Percentiles rank a stretch among this genome's conserved stretches.
phyloP scores from a whole-genome alignment of 2,329 filamentous ascomycete species.

The Paraphoma chrysanthemicola region DNA sequence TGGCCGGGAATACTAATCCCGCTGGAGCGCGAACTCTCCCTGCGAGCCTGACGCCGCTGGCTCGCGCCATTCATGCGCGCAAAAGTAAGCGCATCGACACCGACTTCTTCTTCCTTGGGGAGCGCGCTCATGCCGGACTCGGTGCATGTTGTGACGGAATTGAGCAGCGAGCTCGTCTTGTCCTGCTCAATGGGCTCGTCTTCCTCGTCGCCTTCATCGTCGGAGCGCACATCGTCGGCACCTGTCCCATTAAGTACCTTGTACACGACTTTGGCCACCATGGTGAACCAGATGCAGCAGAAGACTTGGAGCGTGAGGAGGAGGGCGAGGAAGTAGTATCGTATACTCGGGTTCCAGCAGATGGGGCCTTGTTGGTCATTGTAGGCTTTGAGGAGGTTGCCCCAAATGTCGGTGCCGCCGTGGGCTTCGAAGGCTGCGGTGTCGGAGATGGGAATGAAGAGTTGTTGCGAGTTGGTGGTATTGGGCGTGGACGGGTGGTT shows the following conservation, averaged over 20 bases:
- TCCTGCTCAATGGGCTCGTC: conserved; percentile 47
- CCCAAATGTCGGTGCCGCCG: conserved; percentile 52
- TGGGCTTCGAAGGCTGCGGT: conserved; percentile 44
- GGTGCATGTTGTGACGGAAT: conserved; percentile 35
- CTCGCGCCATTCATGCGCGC: conserved; percentile 53
- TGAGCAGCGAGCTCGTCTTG: conserved; percentile 26
- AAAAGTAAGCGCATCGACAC: conserved; percentile 73
- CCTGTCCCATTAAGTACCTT: conserved; percentile 77
- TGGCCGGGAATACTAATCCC: conserved; percentile 71
- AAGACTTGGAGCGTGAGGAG: conserved; percentile 81
- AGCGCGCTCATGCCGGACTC: conserved; percentile 38
- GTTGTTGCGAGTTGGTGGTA: conserved; percentile 41
- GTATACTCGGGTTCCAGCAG: conserved; percentile 79
- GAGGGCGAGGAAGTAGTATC: conserved; percentile 77
- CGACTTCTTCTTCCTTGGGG: conserved; percentile 75
- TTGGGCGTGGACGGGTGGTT: conserved; percentile 44
- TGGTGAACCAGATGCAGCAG: conserved; percentile 84
- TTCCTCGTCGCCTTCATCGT: conserved; percentile 75
- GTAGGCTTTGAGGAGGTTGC: conserved; percentile 77
- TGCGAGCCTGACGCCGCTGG: conserved; percentile 58
- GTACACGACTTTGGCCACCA: conserved; percentile 84
- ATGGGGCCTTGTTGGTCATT: conserved; percentile 73
- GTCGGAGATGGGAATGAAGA: conserved; percentile 62
- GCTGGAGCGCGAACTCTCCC: conserved; percentile 57
- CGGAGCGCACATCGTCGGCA: conserved; percentile 87